Evolutionary conservation across 768 basidiomycete genomes (phyloP).

Genomic region (Leucocoprinus sp.): DNA sequence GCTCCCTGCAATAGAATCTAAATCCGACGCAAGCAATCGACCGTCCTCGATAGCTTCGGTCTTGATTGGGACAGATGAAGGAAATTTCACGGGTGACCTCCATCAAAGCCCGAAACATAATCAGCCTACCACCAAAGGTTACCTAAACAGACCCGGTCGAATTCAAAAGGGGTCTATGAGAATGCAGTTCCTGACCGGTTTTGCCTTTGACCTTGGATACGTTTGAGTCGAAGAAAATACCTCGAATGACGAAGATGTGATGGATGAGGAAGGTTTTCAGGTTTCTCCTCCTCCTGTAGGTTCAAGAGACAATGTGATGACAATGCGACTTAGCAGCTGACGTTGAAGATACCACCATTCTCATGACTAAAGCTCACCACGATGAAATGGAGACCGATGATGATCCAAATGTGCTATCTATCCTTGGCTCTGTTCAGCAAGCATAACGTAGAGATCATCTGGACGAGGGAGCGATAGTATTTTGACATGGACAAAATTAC

Average conservation of each 20-base stretch:
- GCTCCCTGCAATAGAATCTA: conserved; percentile 32
- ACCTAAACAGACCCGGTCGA: not conserved
- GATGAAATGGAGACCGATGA: conserved; percentile 13
- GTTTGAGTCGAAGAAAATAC: conserved; percentile 12
- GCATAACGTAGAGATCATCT: conserved; percentile 30
- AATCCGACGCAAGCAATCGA: conserved; percentile 11
- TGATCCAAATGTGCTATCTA: conserved; percentile 14
- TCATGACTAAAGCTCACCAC: not conserved
- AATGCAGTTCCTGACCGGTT: conserved; percentile 10
- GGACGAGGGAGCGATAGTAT: conserved; percentile 22
- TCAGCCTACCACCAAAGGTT: not conserved
- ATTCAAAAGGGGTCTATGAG: conserved; percentile 6
- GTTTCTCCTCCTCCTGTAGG: too few species aligned
- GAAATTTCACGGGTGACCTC: not conserved
- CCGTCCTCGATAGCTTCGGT: not conserved
- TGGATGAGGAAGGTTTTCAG: too few species aligned
- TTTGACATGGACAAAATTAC: conserved; percentile 15
- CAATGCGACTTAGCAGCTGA: not conserved
- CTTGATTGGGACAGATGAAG: not conserved
- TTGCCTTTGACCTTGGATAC: conserved; percentile 1
- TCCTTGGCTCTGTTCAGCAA: conserved; percentile 15
- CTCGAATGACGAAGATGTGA: conserved; percentile 14
- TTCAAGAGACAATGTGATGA: too few species aligned
- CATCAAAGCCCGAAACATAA: not conserved
- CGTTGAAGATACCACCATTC: too few species aligned